Conservation (phyloP, 345 rosid genomes). For the Tarenaya hassleriana region DNA sequence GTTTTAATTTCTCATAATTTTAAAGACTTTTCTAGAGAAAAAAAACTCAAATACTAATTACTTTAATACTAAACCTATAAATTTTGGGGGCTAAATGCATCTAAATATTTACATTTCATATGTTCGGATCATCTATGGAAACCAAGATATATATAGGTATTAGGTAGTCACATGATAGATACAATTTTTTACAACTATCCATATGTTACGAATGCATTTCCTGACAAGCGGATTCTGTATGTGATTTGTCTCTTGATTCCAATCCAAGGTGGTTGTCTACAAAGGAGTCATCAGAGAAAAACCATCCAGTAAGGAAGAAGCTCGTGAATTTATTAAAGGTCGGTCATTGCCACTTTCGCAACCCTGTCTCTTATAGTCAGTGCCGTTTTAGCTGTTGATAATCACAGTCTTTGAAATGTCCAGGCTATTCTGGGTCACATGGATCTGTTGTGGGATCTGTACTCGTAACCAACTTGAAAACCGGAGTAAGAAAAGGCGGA, state of each 20-base stretch:
- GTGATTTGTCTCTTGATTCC: constrained; percentile 26
- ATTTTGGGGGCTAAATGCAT: too few relatives aligned
- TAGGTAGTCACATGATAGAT: too few relatives aligned
- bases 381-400: background rate
- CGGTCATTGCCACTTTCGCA: background rate
- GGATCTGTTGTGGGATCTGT: constrained; percentile 90
- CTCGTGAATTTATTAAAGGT: constrained; percentile 81
- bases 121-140: too few relatives aligned
- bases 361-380: background rate
- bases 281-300: constrained; percentile 81
- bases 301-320: constrained; percentile 70
- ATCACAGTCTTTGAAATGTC: constrained; percentile 10
- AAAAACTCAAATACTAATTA: too few relatives aligned
- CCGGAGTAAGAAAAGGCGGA: constrained; percentile 66
- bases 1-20: constrained; percentile 13
- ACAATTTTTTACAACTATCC: too few relatives aligned
- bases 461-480: constrained; percentile 66
- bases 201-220: background rate
- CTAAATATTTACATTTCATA: too few relatives aligned
- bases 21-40: too few relatives aligned
- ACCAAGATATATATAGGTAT: too few relatives aligned
- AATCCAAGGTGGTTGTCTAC: constrained; percentile 92
- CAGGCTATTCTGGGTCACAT: constrained; percentile 82
- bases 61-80: too few relatives aligned
- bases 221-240: background rate